Evolutionary conservation across 2,329 filamentous ascomycete species (phyloP).

Genomic region (Pseudogymnoascus sp.): DNA sequence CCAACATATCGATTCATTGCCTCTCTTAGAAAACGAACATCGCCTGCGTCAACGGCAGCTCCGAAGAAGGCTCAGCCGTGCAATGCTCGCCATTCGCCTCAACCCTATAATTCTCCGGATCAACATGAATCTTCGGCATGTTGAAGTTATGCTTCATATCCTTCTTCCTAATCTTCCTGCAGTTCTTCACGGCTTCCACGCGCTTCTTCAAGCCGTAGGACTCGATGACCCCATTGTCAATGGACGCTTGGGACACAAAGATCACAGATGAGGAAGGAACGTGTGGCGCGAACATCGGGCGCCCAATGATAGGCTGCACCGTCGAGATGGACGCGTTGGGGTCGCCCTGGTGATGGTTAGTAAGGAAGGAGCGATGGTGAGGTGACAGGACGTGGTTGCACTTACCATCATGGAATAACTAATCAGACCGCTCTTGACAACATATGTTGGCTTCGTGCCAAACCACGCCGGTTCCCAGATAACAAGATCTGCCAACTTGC

Average conservation of each 20-base stretch:
- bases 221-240: constrained; percentile 59
- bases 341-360: constrained; percentile 51
- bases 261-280: constrained; percentile 68
- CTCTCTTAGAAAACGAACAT: constrained; percentile 62
- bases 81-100: constrained; percentile 74
- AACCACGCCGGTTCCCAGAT: constrained; percentile 82
- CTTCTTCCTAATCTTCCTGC: constrained; percentile 66
- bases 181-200: constrained; percentile 70
- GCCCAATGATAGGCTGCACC: constrained; percentile 73
- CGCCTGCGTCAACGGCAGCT: constrained; percentile 66
- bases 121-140: constrained; percentile 82
- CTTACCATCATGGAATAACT: constrained; percentile 74
- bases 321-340: constrained; percentile 81
- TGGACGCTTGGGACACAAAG: constrained; percentile 70
- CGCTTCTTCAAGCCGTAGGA: constrained; percentile 71
- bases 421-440: constrained; percentile 85
- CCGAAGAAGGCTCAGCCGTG: constrained; percentile 62
- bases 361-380: not conserved
- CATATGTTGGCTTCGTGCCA: constrained; percentile 71
- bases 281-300: constrained; percentile 76
- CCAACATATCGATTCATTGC: not conserved
- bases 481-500: constrained; percentile 83
- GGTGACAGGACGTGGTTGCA: constrained; percentile 13
- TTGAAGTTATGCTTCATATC: constrained; percentile 87
- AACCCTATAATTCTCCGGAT: constrained; percentile 83